Evolutionary conservation across 202 grass and related monocot genomes (phyloP).

Genomic region (Elaeis oleifera): DNA sequence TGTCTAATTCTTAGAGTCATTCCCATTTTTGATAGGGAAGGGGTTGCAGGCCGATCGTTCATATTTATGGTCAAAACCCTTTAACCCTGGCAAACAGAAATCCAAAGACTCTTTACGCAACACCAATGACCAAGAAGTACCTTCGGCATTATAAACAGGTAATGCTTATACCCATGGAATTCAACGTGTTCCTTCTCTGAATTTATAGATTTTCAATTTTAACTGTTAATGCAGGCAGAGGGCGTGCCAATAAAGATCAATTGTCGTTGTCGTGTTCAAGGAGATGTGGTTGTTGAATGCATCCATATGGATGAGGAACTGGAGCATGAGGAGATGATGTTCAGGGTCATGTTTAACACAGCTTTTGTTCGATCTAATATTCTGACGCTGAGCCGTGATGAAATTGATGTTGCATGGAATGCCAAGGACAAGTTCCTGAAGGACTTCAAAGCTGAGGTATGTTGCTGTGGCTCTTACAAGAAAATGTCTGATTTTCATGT

Average conservation of each 20-base stretch:
- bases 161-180: background rate
- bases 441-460: slow-evolving; percentile 47
- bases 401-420: slow-evolving; percentile 42
- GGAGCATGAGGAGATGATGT: slow-evolving; percentile 27
- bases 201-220: background rate
- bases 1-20: slow-evolving; percentile 44
- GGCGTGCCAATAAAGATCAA: slow-evolving; percentile 29
- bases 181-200: slow-evolving; percentile 1
- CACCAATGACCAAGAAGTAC: slow-evolving; percentile 35
- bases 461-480: background rate
- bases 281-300: slow-evolving; percentile 49
- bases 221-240: slow-evolving; percentile 23
- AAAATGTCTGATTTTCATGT: background rate
- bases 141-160: slow-evolving; percentile 50
- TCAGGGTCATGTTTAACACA: slow-evolving; percentile 57
- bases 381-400: slow-evolving; percentile 32
- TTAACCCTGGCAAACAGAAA: slow-evolving; percentile 5
- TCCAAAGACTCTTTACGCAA: slow-evolving; percentile 26
- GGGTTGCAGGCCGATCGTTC: slow-evolving; percentile 43
- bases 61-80: slow-evolving; percentile 35
- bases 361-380: slow-evolving; percentile 49
- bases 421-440: slow-evolving; percentile 23
- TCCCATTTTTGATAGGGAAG: slow-evolving; percentile 42
- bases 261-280: slow-evolving; percentile 29
- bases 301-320: slow-evolving; percentile 15